Evolutionary conservation across 768 basidiomycete genomes (phyloP).

Genomic region (Dentipellis sp.): DNA sequence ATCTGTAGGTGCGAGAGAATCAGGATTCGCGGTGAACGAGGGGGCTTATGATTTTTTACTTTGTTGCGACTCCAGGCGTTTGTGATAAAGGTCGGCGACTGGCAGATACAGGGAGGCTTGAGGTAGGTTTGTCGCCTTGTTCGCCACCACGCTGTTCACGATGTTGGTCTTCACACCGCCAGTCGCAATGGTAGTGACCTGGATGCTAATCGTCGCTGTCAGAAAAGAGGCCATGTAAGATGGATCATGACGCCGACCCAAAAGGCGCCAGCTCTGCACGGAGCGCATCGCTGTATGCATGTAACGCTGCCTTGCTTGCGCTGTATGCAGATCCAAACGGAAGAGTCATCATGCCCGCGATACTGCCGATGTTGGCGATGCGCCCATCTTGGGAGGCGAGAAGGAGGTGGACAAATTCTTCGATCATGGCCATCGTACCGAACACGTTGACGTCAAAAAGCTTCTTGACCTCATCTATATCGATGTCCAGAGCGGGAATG

Average conservation of each 20-base stretch:
- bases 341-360: constrained; percentile 20
- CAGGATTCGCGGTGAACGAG: too few species aligned
- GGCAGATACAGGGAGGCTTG: not conserved
- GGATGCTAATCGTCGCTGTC: too few species aligned
- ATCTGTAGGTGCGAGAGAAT: not conserved
- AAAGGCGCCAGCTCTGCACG: constrained; percentile 27
- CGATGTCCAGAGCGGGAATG: constrained; percentile 18
- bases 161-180: not conserved
- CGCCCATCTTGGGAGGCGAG: constrained; percentile 18
- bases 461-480: constrained; percentile 15
- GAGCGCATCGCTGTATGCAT: constrained; percentile 22
- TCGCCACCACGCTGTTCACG: too few species aligned
- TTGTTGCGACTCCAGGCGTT: not conserved
- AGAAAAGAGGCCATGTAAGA: not conserved
- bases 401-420: constrained; percentile 23
- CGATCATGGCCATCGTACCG: constrained; percentile 23
- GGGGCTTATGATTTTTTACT: not conserved
- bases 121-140: not conserved
- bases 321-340: constrained; percentile 23
- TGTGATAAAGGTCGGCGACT: not conserved
- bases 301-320: constrained; percentile 25
- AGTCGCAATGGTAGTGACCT: too few species aligned
- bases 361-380: constrained; percentile 23
- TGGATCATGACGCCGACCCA: constrained; percentile 1
- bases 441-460: constrained; percentile 27